Evolutionary conservation across 345 rosid genomes (phyloP), one percentile per base, ranked within the genome.

Genomic region (Gynandropsis gynandra): DNA sequence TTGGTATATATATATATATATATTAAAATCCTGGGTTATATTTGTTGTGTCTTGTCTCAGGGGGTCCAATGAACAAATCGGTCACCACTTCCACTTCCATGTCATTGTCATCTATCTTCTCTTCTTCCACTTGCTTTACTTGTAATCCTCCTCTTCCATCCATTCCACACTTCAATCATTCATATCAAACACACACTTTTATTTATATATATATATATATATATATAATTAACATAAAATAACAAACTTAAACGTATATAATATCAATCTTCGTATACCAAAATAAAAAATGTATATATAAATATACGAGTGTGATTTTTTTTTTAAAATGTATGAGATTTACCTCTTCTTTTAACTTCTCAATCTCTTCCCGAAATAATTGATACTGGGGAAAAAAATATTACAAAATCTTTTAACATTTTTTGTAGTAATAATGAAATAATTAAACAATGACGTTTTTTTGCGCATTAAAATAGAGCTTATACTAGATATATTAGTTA

Each of bases 281-380:
- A n/a, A 33, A 33, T 33, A 7, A 0, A 1, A 29, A 41, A 4
- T 4, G 12, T n/a, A n/a, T 31, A 4, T 14, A 13, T 5, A 27
- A 14, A 29, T 10, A 42, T 20, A 8, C 27, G 44, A 59, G 40
- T 3, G 24, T 59, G 69, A 83, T 80, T 81, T 74, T 65, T 43
- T 57, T 63, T 37, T n/a, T n/a, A n/a, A n/a, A n/a, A n/a, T n/a
- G 5, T 57, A 71, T 16, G 13, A n/a, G 15, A 11, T 58, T 50
- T 77, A 90, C 98, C 92, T 80, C 73, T 58, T 59, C 71, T 50
- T 67, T 82, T 33, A 84, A 76, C 72, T 71, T 77, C 76, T 79
- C 83, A 35, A 87, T 76, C 60, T 73, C 73, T 63, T 76, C 81
- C 54, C 47, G 67, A 1, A 79, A 56, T 33, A 92, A 47, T 34